phyloP scores from a whole-genome alignment of 352 stramenopile genomes.

The Elongisporangium prolatum region DNA sequence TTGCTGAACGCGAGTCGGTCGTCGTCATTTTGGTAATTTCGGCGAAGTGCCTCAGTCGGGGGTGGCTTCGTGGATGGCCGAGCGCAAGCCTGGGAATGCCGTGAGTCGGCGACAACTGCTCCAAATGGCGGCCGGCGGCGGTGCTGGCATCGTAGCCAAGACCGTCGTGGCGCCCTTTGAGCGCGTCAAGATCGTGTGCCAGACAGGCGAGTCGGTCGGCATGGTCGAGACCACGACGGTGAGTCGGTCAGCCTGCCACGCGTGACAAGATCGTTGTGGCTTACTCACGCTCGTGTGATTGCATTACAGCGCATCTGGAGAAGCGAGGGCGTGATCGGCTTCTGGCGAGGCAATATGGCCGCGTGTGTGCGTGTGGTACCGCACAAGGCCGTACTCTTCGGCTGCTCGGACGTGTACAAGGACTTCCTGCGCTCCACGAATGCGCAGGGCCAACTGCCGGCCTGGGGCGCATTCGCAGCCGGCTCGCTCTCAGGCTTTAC shows the following conservation, averaged over 20 bases:
- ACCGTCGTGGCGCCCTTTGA: conserved; percentile 79
- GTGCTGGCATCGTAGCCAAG: conserved; percentile 74
- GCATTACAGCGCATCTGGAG: conserved; percentile 33
- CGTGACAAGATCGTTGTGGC: too few relatives aligned
- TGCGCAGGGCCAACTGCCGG: conserved; percentile 23
- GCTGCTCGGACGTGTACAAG: conserved; percentile 86
- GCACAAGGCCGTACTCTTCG: conserved; percentile 80
- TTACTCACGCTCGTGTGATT: not conserved
- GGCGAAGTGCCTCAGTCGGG: too few relatives aligned
- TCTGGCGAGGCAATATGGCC: conserved; percentile 72
- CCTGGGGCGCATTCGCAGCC: conserved; percentile 57
- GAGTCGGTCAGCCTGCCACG: conserved; percentile 6
- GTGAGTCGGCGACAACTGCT: conserved; percentile 55
- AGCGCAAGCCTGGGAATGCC: too few relatives aligned
- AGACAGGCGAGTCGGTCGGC: conserved; percentile 67
- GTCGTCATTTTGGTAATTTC: too few relatives aligned
- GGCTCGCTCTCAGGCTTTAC: conserved; percentile 81
- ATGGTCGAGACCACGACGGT: conserved; percentile 65
- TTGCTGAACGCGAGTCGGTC: too few relatives aligned
- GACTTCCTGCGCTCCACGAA: conserved; percentile 49
- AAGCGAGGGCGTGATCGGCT: conserved; percentile 55
- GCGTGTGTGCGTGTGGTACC: conserved; percentile 77
- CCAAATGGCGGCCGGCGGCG: conserved; percentile 64
- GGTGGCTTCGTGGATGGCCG: too few relatives aligned
- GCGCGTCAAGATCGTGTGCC: conserved; percentile 83